Conservation (phyloP, 805 yeast genomes). For the Saccharomycopsis oosterbeekiorum region DNA sequence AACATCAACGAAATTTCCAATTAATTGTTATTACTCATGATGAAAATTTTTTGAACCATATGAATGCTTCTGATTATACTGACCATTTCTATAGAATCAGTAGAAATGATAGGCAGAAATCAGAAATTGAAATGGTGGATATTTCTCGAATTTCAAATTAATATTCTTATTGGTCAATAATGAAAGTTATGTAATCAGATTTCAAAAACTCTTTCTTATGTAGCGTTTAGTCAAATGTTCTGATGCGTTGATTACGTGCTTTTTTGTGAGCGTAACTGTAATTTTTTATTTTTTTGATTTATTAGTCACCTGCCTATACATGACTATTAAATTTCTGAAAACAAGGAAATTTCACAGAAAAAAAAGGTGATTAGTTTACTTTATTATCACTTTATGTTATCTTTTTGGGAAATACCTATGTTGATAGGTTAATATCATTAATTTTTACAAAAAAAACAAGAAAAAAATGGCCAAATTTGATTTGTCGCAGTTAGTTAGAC, state of each 20-base stretch:
- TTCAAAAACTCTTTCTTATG: neutral
- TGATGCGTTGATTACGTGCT: neutral
- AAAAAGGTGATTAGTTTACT: neutral
- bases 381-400: too few species aligned
- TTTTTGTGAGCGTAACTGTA: neutral
- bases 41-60: conserved; percentile 75
- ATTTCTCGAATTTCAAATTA: conserved; percentile 28
- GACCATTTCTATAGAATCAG: conserved; percentile 78
- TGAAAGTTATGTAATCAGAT: neutral
- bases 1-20: conserved; percentile 80
- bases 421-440: too few species aligned
- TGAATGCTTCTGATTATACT: conserved; percentile 77
- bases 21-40: conserved; percentile 94
- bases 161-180: neutral
- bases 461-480: conserved; percentile 11
- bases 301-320: neutral
- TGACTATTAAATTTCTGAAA: neutral
- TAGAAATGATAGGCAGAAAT: conserved; percentile 73
- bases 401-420: too few species aligned
- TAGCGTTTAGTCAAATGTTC: neutral
- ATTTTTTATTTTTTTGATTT: neutral
- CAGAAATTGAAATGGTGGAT: conserved; percentile 55
- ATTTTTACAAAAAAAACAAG: neutral
- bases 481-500: conserved; percentile 50
- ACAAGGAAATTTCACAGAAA: neutral